Evolutionary conservation across 2,329 filamentous ascomycete species (phyloP), one percentile per base, ranked within the genome.

Genomic region (Talaromyces sp.): DNA sequence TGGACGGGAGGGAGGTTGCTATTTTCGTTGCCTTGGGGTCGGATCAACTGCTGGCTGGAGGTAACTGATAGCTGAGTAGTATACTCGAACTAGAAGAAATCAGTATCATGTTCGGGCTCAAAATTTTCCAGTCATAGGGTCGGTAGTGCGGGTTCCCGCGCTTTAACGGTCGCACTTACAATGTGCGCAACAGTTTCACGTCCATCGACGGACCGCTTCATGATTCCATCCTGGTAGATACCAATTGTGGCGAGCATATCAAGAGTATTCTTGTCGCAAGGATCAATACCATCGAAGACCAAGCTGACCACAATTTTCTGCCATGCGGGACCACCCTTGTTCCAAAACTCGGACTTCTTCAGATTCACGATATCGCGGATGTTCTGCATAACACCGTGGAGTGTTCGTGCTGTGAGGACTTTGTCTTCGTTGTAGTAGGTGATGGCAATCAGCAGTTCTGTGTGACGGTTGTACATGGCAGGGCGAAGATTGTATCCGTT

Each of bases 381-480:
- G 73, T 97, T 97, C 74, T 96, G 91, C 93, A 97, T 97, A 44
- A 96, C 91, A 79, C 92, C 90, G 75, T 97, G 93, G 49, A 97
- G 81, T 1, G 94, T 99, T 75, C 93, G 87, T 47, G 93, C 83
- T 16, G 94, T 89, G 62, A 99, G 81, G 29, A 91, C 86, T 80
- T 97, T 97, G 79, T 97, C 94, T 82, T 97, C 93, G 78, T 97
- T 97, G 82, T 97, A 99, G 80, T 97, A 97, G 57, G 93, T 99
- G 67, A 99, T 91, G 68, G 93, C 93, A 73, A 99, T 97, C 62
- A 97, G 83, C 65, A 99, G 80, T 78, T 99, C 93, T 6, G 93
- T 97, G 76, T 97, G 93, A 66, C 93, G 85, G 82, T 97, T 97
- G 80, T 97, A 97, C 92, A 97, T 97, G 64, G 91, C 88, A 48